phyloP scores from a whole-genome alignment of 2,329 filamentous ascomycete genomes.

The Coniochaeta prunicola region DNA sequence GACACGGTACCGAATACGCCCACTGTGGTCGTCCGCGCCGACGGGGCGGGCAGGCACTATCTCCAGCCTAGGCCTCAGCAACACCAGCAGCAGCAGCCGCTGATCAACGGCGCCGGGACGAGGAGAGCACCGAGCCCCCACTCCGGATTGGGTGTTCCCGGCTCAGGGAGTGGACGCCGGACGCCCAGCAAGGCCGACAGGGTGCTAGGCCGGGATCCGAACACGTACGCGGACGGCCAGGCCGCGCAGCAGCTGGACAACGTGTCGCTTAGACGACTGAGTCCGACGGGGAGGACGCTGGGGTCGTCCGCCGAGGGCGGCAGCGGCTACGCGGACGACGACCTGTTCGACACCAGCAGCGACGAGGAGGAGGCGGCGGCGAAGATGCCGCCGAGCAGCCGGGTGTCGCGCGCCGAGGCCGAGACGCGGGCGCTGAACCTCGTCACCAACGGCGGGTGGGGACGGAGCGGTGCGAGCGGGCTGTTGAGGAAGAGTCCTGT shows the following conservation, averaged over 20 bases:
- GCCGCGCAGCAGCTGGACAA: constrained; percentile 15
- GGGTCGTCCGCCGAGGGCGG: constrained; percentile 22
- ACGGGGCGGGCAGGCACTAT: constrained; percentile 26
- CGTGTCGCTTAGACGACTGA: constrained; percentile 38
- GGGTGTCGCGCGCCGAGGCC: constrained; percentile 4
- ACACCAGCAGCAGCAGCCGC: constrained; percentile 2
- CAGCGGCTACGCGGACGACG: constrained; percentile 25
- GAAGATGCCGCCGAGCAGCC: constrained; percentile 5
- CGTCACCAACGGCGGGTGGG: constrained; percentile 30
- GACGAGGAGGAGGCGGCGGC: constrained; percentile 21
- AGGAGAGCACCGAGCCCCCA: background rate
- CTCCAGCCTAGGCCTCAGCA: too few species aligned
- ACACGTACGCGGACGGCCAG: constrained; percentile 43
- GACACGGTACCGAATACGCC: constrained; percentile 9
- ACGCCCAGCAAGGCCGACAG: constrained; percentile 50
- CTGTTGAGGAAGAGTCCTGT: constrained; percentile 17
- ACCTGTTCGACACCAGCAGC: constrained; percentile 16
- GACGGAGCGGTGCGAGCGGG: constrained; percentile 23
- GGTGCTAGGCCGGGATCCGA: constrained; percentile 49
- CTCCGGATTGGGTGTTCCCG: background rate
- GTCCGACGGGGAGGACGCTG: constrained; percentile 34
- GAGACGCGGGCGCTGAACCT: constrained; percentile 16
- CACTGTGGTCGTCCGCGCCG: constrained; percentile 8
- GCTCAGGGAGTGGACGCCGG: constrained; percentile 20
- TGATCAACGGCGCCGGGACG: constrained; percentile 10